phyloP scores from a whole-genome alignment of 2,329 filamentous ascomycete species.

The Fusarium euwallaceae region DNA sequence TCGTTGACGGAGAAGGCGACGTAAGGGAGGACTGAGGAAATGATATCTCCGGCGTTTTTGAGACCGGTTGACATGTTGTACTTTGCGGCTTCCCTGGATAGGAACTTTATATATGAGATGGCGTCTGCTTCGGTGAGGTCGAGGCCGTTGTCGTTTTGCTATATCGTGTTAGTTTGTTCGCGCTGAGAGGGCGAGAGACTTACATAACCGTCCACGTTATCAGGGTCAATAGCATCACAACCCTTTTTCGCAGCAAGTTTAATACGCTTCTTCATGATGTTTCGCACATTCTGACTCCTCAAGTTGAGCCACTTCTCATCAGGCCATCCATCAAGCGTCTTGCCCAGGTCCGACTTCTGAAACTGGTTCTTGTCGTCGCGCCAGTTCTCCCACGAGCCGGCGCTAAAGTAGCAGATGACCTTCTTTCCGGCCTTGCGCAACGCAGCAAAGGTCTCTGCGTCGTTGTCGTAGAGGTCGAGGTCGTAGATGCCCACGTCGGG shows the following conservation, averaged over 20 bases:
- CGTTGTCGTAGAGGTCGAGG: constrained; percentile 69
- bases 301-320: constrained; percentile 77
- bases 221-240: constrained; percentile 78
- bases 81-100: constrained; percentile 66
- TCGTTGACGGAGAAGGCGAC: constrained; percentile 79
- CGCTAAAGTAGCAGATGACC: constrained; percentile 82
- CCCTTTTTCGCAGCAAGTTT: constrained; percentile 70
- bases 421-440: constrained; percentile 69
- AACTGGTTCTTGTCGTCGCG: constrained; percentile 71
- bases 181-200: constrained; percentile 40
- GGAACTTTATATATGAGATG: constrained; percentile 70
- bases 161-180: neutral
- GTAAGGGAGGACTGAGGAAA: constrained; percentile 59
- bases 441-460: constrained; percentile 59
- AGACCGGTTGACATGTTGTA: constrained; percentile 73
- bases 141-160: constrained; percentile 73
- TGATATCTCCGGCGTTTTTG: constrained; percentile 76
- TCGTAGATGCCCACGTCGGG: constrained; percentile 65
- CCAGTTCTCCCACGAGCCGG: constrained; percentile 76
- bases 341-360: constrained; percentile 67
- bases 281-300: constrained; percentile 68
- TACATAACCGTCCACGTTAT: constrained; percentile 77
- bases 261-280: constrained; percentile 74
- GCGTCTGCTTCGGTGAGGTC: constrained; percentile 68
- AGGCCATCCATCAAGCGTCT: constrained; percentile 71